Base-by-base conservation (phyloP, 257 asterid genomes). In the Nicotiana attenuata region DNA sequence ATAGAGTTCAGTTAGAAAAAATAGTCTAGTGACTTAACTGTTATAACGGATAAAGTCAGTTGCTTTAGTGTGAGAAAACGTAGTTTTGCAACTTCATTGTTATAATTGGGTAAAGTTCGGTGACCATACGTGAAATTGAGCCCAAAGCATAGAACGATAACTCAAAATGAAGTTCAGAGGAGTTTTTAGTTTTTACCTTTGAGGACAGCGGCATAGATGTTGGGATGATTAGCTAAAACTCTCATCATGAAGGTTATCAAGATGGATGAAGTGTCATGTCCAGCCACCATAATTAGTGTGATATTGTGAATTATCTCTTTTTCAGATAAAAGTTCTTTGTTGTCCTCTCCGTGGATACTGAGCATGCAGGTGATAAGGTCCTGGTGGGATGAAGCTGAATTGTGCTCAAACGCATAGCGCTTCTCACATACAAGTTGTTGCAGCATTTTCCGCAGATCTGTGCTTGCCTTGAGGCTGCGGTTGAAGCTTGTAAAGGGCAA, bases 291-390 rank as follows among this genome's bases (percentile, higher is more conserved):
- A 9, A 92, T 81, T 4, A 91, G 90, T 90, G 89, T 84, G 7
- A 85, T 84, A 60, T 94, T 92, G 47, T 92, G 92, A 78, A 92
- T 83, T 0, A 91, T 90, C 85, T 91, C 97, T 19, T 89, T 89
- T 26, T 94, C 94, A 13, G 94, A 87, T 8, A 92, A 41, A 57
- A 84, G 22, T 38, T 89, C 85, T 75, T 80, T 75, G 31, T 77
- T 55, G 57, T 82, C 89, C 77, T 89, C 90, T 14, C 87, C 86
- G 2, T 78, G 81, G 56, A 91, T 79, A 89, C 88, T 88, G 81
- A 94, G 93, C 85, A 92, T 88, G 82, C 87, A 87, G 64, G 97
- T 89, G 57, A 92, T 89, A 31, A 94, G 93, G 52, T 90, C 97
- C 86, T 88, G 94, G 60, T 85, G 84, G 33, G 89, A 59, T 28